Base-by-base conservation (phyloP, 176 grass and related monocot genomes). In the Bolboschoenus planiculmis region DNA sequence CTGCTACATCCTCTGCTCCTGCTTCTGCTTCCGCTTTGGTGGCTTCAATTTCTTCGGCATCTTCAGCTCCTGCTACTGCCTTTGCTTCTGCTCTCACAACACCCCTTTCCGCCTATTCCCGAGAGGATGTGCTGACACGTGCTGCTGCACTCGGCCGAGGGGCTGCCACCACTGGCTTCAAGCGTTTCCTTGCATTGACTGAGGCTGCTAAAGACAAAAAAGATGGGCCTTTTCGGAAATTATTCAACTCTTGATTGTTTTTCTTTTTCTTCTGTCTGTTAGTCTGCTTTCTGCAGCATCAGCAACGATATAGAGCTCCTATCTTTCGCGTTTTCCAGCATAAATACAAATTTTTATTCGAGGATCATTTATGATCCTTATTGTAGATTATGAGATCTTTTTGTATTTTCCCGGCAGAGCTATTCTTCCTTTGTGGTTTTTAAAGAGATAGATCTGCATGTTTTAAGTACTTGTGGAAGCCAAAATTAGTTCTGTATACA, bases 141-240 rank as follows among this genome's bases (percentile, higher is more conserved):
- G 92, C 96, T 4, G 96, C 96, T 0, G 96, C 96, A 1, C 90
- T 99, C 10, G 96, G 96, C 4, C 91, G 96, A 7, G 96, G 92
- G 62, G 96, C 92, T 2, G 96, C 96, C 2, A 95, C 96, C 9
- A 99, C 96, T 0, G 96, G 96, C 20, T 99, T 99, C 47, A 99
- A 99, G 89, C 92, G 96, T 78, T 99, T 99, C 88, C 91, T 99
- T 59, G 96, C 96, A 3, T 90, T 95, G 79, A 95, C 96, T 5
- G 96, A 95, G 72, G 96, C 96, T 36, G 96, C 96, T 42, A 99
- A 99, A 90, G 93, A 99, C 61, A 88, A 93, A 62, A 95, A 95
- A 70, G 96, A 99, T 24, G 96, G 96, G 44, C 96, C 92, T 35
- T 95, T 99, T 78, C 96, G 96, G 27, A 99, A 99, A 88, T 90